A percentile compares a stretch with the other conserved stretches of the same genome.
These are phyloP conservation scores for Sporothrix mexicana DNA, from an alignment of 2,329 filamentous ascomycete genomes.

Conservation along the genomic window DNA sequence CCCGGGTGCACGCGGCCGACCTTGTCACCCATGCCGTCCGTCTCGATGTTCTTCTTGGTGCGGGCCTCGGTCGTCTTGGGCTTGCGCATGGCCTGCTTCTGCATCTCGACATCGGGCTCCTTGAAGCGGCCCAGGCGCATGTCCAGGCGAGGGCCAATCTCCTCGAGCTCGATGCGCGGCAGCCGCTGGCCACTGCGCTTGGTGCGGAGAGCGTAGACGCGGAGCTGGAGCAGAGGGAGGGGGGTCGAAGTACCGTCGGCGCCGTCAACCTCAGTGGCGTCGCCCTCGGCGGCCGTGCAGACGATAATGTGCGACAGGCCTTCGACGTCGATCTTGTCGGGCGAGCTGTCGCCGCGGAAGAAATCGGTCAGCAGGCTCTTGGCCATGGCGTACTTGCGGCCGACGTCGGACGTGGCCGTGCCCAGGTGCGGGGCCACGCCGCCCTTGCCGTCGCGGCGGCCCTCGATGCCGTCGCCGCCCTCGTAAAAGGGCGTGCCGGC, in stretches of 20 bases:
- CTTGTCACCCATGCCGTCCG: constrained; percentile 94
- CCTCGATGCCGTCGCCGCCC: constrained; percentile 75
- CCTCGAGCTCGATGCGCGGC: constrained; percentile 67
- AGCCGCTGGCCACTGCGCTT: constrained; percentile 85
- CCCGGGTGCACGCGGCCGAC: constrained; percentile 89
- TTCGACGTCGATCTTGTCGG: constrained; percentile 88
- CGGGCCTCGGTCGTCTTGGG: constrained; percentile 74
- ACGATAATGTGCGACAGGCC: constrained; percentile 90
- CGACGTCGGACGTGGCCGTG: constrained; percentile 33
- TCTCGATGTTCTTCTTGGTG: constrained; percentile 96
- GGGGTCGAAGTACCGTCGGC: constrained; percentile 52
- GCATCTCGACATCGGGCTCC: constrained; percentile 76
- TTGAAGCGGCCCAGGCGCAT: constrained; percentile 82
- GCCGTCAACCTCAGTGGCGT: constrained; percentile 41
- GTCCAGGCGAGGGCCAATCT: constrained; percentile 77
- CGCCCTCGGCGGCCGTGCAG: constrained; percentile 73
- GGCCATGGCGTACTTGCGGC: constrained; percentile 70
- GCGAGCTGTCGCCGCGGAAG: constrained; percentile 79
- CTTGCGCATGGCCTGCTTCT: constrained; percentile 91
- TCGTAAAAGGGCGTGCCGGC: constrained; percentile 65
- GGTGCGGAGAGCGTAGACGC: constrained; percentile 85
- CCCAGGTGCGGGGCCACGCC: constrained; percentile 14
- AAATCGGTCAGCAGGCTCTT: constrained; percentile 90
- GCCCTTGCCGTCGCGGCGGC: constrained; percentile 58
- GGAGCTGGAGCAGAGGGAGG: constrained; percentile 67